Evolutionary conservation across 768 basidiomycete genomes (phyloP), one percentile per base, ranked within the genome.

Genomic region (Suillus weaverae): DNA sequence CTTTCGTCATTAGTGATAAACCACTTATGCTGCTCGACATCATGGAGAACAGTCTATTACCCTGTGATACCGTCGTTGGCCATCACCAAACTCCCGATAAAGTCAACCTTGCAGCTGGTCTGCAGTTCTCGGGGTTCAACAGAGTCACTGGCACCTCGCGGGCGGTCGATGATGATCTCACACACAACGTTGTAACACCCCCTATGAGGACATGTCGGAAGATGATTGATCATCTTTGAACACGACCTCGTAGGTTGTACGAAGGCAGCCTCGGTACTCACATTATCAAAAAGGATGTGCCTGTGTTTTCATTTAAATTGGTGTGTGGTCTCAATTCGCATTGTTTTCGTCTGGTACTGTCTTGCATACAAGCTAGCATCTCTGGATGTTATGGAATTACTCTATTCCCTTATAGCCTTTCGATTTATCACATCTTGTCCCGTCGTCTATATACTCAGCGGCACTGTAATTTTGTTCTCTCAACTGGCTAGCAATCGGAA

Each of bases 131-230:
- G 18, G 3, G 74, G 72, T 74, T 64, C 46, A 59, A 50, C 33
- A 65, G 66, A 60, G 66, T 73, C 10, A 56, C 74, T 22, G 74
- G 70, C 3, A 73, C 70, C 16, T 61, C 72, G 66, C 73, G 72
- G 71, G 68, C 66, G 1, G 46, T 66, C 32, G 69, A 66, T 11
- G 67, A 69, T 18, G 51, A 14, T 4, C 4, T 60, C 18, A 57
- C 44, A 59, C 26, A 51, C 18, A 55, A 65, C 56, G 62, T 68
- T 13, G 54, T 64, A 48, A 62, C 4, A 43, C 2, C 1, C 69
- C 69, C n/a, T 70, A 69, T 26, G 11, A 48, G 5, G 5, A 56
- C n/a, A 22, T 69, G 66, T 51, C 65, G n/a, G 18, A 30, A 16
- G 41, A 41, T 41, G 41, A 41, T 16, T 41, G 39, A 16, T 41